Evolutionary conservation across 495 filamentous ascomycete species (phyloP), one percentile per base, ranked within the genome.

Genomic region (Clohesyomyces aquaticus): DNA sequence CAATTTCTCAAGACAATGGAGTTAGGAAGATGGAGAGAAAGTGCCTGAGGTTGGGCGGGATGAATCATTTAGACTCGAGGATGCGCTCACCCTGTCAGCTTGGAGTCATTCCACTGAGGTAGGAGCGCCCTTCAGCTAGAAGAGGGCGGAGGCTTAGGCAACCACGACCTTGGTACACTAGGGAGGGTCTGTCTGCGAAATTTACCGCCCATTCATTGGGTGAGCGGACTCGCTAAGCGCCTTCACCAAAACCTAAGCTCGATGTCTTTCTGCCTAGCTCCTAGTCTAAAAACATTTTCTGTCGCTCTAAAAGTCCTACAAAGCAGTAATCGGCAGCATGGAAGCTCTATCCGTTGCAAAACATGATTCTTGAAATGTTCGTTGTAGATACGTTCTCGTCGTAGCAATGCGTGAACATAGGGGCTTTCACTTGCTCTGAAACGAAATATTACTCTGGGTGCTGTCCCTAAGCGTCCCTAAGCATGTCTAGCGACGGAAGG

Each of bases 41-140:
- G 43, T 58, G 55, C 55, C 55, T 58, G 41, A 58, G 55, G 55
- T 58, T 48, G 22, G 55, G 55, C 22, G 16, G 18, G 2, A 18
- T 26, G 19, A 27, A 46, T 43, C 4, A 41, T 42, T 55, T 55
- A 41, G 52, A 22, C 32, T 10, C 49, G 10, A 19, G 16, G 14
- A 12, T 29, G 23, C 25, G 4, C 23, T 6, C 21, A 12, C 9
- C 49, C 9, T 26, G 23, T 27, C 4, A 52, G n/a, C 23, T 52
- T 52, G 49, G 49, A 52, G 49, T 52, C 49, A 52, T 29, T 27
- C 49, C 11, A 52, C 49, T 11, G 1, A 28, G 49, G 23, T 11
- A 12, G 23, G 29, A n/a, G n/a, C n/a, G 49, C 49, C 49, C 49
- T 52, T 52, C 25, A 8, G 49, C 2, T 27, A 9, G 1, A 26